Base-by-base conservation (phyloP, 768 basidiomycete genomes). In the Rhodotorula sphaerocarpa region DNA sequence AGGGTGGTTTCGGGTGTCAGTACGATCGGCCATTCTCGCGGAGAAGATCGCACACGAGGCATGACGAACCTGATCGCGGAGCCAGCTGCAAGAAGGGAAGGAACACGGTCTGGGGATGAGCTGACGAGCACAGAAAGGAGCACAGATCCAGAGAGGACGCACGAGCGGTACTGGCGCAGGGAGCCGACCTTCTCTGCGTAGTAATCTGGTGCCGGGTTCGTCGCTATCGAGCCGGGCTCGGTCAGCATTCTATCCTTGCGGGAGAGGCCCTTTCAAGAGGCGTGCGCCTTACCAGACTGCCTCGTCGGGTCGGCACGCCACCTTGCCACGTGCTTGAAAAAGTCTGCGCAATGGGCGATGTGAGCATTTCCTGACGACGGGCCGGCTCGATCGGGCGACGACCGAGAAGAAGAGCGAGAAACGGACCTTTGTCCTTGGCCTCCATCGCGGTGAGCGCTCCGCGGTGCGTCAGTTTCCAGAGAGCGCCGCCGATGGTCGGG, bases 301-400 rank as follows among this genome's bases (percentile, higher is more conserved):
- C 74, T 73, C 2, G 70, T 70, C 12, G 76, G 75, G 62, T 75
- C 74, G 28, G 72, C 76, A 15, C 76, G 71, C 59, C 74, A 73
- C 16, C 57, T 50, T 30, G 54, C 47, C 23, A 69, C 53, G 60
- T 69, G 68, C 6, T 39, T 30, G 56, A 62, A 66, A 51, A 69
- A 69, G n/a, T 63, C 64, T 69, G 48, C 14, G 15, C 7, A 12
- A n/a, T n/a, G 41, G 10, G 7, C 9, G n/a, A 7, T 18, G 30
- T 23, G 36, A 44, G 28, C 18, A 21, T 27, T 10, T 30, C n/a
- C n/a, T n/a, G n/a, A n/a, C n/a, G n/a, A n/a, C n/a, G n/a, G n/a
- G n/a, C n/a, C n/a, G n/a, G n/a, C n/a, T n/a, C n/a, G n/a, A n/a
- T n/a, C n/a, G n/a, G 28, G 20, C 30, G 3, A 5, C 42, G 18